Evolutionary conservation across 768 basidiomycete genomes (phyloP).

Genomic region (Favolaschia claudopus): DNA sequence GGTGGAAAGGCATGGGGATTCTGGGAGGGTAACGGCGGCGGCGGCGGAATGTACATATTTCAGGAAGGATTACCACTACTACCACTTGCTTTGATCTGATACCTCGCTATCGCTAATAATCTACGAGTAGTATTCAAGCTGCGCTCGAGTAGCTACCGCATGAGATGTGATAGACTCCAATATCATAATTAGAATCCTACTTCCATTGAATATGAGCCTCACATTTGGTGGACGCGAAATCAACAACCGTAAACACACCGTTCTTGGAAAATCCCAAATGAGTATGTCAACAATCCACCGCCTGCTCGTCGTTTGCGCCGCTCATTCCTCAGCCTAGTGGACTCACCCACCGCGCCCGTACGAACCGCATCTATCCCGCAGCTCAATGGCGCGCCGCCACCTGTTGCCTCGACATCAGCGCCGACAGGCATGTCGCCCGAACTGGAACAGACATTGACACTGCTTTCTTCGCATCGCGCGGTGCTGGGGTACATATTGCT

Average conservation of each 20-base stretch:
- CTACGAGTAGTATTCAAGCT: constrained; percentile 13
- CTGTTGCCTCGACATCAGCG: constrained; percentile 4
- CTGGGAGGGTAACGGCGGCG: constrained; percentile 61
- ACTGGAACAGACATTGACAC: constrained; percentile 78
- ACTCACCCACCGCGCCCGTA: constrained; percentile 9
- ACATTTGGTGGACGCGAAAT: background rate
- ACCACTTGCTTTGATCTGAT: constrained; percentile 10
- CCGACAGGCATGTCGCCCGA: constrained; percentile 67
- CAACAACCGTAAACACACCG: background rate
- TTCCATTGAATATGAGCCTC: background rate
- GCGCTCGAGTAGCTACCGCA: constrained; percentile 18
- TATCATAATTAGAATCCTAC: background rate
- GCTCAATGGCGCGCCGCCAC: constrained; percentile 8
- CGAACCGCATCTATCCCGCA: constrained; percentile 6
- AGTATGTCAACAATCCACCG: constrained; percentile 9
- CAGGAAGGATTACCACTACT: too few relatives aligned
- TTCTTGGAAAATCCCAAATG: background rate
- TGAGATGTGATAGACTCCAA: too few relatives aligned
- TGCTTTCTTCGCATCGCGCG: constrained; percentile 82
- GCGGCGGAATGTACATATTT: too few relatives aligned
- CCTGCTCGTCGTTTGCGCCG: background rate
- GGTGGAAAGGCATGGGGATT: constrained; percentile 92
- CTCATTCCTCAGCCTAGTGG: constrained; percentile 27
- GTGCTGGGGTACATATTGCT: constrained; percentile 89
- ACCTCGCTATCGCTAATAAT: constrained; percentile 8